Evolutionary conservation across 2,329 filamentous ascomycete genomes (phyloP), one percentile per base, ranked within the genome.

Genomic region (Cercospora sp.): DNA sequence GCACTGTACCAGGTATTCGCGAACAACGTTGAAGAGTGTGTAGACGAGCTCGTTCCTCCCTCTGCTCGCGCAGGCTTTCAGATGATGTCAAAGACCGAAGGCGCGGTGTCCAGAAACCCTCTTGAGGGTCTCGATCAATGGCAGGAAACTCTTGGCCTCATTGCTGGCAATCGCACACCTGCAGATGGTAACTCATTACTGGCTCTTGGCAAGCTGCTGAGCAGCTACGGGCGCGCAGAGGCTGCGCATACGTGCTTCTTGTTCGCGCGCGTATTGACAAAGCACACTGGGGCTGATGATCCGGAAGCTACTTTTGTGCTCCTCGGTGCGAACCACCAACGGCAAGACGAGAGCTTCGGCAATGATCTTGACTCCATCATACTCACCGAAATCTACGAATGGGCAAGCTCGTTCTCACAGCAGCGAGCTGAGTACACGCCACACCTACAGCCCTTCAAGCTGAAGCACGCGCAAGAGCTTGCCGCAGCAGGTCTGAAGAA

Each of bases 341-440:
- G 53, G 28, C 62, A 26, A 30, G 87, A 87, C 59, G 87, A 90
- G 68, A 86, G 89, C 92, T 90, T 94, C 70, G 89, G 89, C 63
- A 88, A 90, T 71, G 93, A 98, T 74, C 86, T 91, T 6, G 93
- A 98, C 77, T 87, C 93, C 3, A 87, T 97, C n/a, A 84, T 97
- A 61, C 86, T 99, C n/a, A 98, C 93, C 51, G 95, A 99, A 79
- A 89, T 97, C 0, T 98, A 96, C 75, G 95, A 99, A 78, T 98
- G 93, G 78, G 93, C 92, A 0, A 83, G 92, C 10, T 91, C 91
- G 9, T 85, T 98, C 13, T 84, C 86, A 2, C 81, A 85, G 24
- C 80, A 85, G 9, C 69, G 69, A 53, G 68, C 61, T 0, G 67
- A 71, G n/a, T 78, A 78, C 58, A 86, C 91, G 67, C 92, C 94